phyloP scores from a whole-genome alignment of 768 basidiomycete genomes.

The Kockovaella imperatae region DNA sequence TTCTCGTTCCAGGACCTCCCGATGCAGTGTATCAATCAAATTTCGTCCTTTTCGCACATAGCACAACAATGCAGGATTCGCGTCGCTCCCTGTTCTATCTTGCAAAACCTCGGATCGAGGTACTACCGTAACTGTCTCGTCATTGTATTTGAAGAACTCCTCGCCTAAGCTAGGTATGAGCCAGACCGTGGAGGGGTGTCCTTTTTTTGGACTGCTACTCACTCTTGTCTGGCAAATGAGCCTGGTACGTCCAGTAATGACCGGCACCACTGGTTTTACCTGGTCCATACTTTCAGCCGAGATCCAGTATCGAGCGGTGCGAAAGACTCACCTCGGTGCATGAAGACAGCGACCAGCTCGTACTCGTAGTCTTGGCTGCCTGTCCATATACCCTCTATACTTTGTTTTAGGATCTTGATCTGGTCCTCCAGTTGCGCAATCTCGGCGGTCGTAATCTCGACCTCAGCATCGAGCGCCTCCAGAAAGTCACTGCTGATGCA shows the following conservation, averaged over 20 bases:
- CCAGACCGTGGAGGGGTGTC: background rate
- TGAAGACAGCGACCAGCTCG: conserved; percentile 84
- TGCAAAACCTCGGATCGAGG: conserved; percentile 73
- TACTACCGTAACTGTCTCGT: conserved; percentile 72
- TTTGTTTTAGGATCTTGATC: conserved; percentile 14
- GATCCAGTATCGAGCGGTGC: conserved; percentile 28
- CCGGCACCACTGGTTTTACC: conserved; percentile 28
- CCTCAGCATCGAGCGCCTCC: conserved; percentile 22
- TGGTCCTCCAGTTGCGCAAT: conserved; percentile 17
- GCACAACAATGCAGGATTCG: conserved; percentile 46
- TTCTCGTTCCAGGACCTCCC: conserved; percentile 21
- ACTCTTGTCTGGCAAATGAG: conserved; percentile 66
- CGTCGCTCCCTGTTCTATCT: conserved; percentile 56
- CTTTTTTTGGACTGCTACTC: conserved; percentile 10
- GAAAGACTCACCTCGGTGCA: conserved; percentile 76
- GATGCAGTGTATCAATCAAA: conserved; percentile 33
- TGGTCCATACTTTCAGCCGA: background rate
- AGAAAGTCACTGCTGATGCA: conserved; percentile 24
- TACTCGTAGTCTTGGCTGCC: conserved; percentile 59
- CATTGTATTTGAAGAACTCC: conserved; percentile 94
- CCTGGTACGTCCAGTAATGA: conserved; percentile 93
- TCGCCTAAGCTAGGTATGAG: conserved; percentile 48
- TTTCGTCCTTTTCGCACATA: conserved; percentile 42
- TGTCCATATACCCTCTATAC: conserved; percentile 65
- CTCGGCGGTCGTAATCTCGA: conserved; percentile 12